Evolutionary conservation across 1,139 yeast genomes (phyloP), one percentile per base, ranked within the genome.

Genomic region (Candida tetrigidarum): DNA sequence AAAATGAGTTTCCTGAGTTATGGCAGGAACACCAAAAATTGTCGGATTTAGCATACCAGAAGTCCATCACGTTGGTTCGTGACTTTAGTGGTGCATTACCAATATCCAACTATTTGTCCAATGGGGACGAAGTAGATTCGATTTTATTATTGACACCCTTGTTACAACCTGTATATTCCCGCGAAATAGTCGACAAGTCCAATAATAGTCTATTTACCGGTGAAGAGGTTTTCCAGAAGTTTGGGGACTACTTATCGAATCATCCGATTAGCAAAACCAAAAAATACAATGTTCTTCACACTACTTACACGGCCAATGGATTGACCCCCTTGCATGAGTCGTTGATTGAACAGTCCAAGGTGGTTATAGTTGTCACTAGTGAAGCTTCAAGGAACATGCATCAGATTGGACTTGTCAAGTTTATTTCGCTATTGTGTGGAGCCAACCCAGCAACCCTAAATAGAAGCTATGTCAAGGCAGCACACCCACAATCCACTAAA

Each of bases 221-320:
- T 1, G 86, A 82, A 57, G 82, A 78, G 40, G 83, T 80, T 3
- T 82, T 82, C 54, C 79, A 76, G 52, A 69, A 68, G 37, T 76
- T 78, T 55, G 83, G 82, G 1, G 66, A 67, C 22, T 49, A 62
- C 37, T 53, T 78, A 29, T 63, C 80, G 0, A 59, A 66, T 35
- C 78, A 73, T 48, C 64, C 66, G 2, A 47, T 57, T 14, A 63
- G 59, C 39, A 45, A 54, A 18, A 53, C 58, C 2, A 63, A 60
- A 16, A 57, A 66, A 2, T 81, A 76, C 50, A 78, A 77, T 51
- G 82, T 82, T 0, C 59, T 78, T 18, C 87, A 82, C 55, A 80
- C 86, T 0, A 76, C 84, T 1, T 83, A 83, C 54, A 81, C 87
- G 0, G 86, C 86, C 15, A 81, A 83, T 53, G 88, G 88, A 0